Percentiles rank a stretch among this genome's conserved stretches.
These are phyloP conservation scores for Salinomyces thailandicus DNA, from an alignment of 2,329 filamentous ascomycete genomes.

Conservation along the genomic window DNA sequence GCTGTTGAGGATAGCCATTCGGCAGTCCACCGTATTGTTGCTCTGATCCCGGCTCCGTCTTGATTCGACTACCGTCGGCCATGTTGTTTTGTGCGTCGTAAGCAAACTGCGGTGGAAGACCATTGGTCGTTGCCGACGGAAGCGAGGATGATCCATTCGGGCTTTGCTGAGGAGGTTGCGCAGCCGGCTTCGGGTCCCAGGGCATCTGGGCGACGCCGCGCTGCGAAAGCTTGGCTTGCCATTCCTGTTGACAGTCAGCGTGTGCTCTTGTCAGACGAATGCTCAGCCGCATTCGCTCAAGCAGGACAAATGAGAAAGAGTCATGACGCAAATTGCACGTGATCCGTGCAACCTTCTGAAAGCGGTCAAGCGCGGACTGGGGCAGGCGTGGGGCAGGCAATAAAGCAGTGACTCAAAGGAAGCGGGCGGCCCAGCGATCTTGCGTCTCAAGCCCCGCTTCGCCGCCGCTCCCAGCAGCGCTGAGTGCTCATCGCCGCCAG, in stretches of 20 bases:
- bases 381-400: conserved; percentile 22
- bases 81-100: conserved; percentile 19
- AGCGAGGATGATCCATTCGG: conserved; percentile 20
- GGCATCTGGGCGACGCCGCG: conserved; percentile 81
- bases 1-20: conserved; percentile 16
- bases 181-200: conserved; percentile 74
- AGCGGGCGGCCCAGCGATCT: conserved; percentile 29
- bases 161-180: conserved; percentile 25
- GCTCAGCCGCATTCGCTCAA: too few relatives aligned
- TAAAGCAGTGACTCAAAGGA: conserved; percentile 38
- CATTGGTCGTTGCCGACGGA: conserved; percentile 13
- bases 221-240: conserved; percentile 82
- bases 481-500: too few relatives aligned
- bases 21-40: conserved; percentile 22
- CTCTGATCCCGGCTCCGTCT: conserved; percentile 39
- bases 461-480: too few relatives aligned
- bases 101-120: conserved; percentile 13
- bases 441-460: conserved; percentile 30
- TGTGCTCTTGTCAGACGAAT: too few relatives aligned
- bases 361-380: conserved; percentile 24
- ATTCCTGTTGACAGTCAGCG: conserved; percentile 51
- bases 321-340: too few relatives aligned
- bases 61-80: conserved; percentile 39
- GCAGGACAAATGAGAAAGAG: too few relatives aligned
- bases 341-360: conserved; percentile 19